Percentiles rank a stretch among this genome's conserved stretches.
Conservation (phyloP, 306 rosid species). For the Quercus berberidifolia region DNA sequence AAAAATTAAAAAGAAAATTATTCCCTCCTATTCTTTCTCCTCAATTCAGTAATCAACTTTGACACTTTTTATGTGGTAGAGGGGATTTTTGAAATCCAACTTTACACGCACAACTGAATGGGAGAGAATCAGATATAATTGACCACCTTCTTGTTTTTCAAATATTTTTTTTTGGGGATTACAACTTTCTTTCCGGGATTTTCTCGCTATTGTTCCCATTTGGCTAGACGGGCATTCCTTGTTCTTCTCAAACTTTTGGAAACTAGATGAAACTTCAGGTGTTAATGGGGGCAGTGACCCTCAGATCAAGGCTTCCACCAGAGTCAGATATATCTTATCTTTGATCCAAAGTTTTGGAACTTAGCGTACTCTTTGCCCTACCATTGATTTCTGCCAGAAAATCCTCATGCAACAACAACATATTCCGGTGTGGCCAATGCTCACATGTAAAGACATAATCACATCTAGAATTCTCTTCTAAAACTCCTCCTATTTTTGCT, state of each 20-base stretch:
- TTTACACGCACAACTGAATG: neutral
- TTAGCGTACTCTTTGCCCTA: neutral
- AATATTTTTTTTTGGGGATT: neutral
- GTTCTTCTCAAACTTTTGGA: neutral
- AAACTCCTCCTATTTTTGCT: slow-evolving; percentile 1
- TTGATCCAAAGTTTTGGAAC: neutral
- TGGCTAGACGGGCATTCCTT: neutral
- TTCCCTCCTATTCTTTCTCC: neutral
- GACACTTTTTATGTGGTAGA: neutral
- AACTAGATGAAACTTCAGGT: neutral
- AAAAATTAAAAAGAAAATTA: neutral
- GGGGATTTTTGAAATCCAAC: neutral
- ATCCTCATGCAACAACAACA: neutral
- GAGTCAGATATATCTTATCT: neutral
- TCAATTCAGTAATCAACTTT: neutral
- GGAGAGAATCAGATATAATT: neutral
- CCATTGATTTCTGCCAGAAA: neutral
- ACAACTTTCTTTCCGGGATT: neutral
- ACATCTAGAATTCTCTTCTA: neutral
- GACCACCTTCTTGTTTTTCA: neutral
- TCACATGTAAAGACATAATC: neutral
- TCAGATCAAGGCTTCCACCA: neutral
- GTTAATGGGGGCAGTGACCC: neutral
- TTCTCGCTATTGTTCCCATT: neutral
- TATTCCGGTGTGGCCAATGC: neutral